These are phyloP conservation scores for Hanseniaspora lachancei DNA, from an alignment of 805 yeast genomes.

Conservation along the genomic window DNA sequence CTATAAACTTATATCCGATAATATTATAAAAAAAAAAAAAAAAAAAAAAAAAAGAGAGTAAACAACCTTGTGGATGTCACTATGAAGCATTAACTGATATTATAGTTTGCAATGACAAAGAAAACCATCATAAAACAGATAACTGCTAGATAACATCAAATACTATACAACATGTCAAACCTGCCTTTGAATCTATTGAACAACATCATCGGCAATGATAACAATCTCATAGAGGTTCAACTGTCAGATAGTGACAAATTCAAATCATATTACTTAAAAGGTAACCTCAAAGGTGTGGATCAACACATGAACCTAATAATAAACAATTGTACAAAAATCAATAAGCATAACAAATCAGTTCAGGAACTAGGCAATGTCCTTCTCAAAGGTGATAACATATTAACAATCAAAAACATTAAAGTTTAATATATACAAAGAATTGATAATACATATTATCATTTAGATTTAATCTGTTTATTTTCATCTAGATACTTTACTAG, in stretches of 20 bases:
- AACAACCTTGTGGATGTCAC: no score
- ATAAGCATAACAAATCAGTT: slow-evolving; percentile 25
- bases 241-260: slow-evolving; percentile 3
- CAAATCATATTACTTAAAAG: slow-evolving; percentile 32
- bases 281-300: slow-evolving; percentile 83
- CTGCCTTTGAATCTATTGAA: background rate
- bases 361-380: slow-evolving; percentile 50
- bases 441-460: background rate
- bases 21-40: no score
- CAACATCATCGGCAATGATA: background rate
- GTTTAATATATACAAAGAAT: slow-evolving; percentile 12
- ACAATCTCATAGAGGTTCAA: background rate
- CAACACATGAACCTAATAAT: slow-evolving; percentile 85
- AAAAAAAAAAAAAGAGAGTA: no score
- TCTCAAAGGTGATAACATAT: slow-evolving; percentile 87
- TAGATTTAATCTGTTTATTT: background rate
- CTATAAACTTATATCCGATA: background rate
- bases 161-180: background rate
- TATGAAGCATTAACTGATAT: no score
- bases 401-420: slow-evolving; percentile 41
- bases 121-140: no score
- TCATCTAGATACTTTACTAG: background rate
- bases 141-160: background rate
- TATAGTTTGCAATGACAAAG: no score
- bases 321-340: slow-evolving; percentile 51